Evolutionary conservation across 306 rosid genomes (phyloP).

Genomic region (Phaseolus lunatus): DNA sequence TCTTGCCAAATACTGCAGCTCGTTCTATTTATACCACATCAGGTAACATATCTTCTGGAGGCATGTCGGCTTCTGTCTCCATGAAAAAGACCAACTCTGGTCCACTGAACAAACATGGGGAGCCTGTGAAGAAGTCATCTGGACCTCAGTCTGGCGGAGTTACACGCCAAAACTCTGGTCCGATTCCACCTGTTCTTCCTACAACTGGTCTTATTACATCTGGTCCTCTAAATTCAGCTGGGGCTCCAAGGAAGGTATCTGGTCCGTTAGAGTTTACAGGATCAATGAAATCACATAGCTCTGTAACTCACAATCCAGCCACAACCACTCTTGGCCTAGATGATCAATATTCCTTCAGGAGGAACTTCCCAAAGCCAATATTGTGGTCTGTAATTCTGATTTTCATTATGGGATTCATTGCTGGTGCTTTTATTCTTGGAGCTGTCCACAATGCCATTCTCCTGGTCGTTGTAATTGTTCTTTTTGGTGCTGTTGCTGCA

Average conservation of each 20-base stretch:
- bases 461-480: slow-evolving; percentile 9
- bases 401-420: slow-evolving; percentile 9
- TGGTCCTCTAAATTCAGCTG: slow-evolving; percentile 10
- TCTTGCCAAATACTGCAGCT: background rate
- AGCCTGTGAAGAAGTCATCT: slow-evolving; percentile 15
- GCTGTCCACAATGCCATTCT: slow-evolving; percentile 4
- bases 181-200: slow-evolving; percentile 6
- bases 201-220: slow-evolving; percentile 16
- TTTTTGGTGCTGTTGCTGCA: slow-evolving; percentile 1
- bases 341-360: slow-evolving; percentile 8
- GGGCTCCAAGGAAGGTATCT: slow-evolving; percentile 3
- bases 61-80: background rate
- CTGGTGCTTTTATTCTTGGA: slow-evolving; percentile 16
- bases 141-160: slow-evolving; percentile 4
- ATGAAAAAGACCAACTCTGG: slow-evolving; percentile 10
- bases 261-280: slow-evolving; percentile 13
- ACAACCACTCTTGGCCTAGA: background rate
- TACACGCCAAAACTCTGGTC: slow-evolving; percentile 12
- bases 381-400: slow-evolving; percentile 12
- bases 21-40: slow-evolving; percentile 16
- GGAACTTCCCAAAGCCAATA: slow-evolving; percentile 17
- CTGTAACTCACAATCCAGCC: slow-evolving; percentile 18
- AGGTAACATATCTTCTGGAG: slow-evolving; percentile 9
- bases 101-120: slow-evolving; percentile 16
- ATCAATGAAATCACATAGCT: slow-evolving; percentile 2